A percentile compares a stretch with the other conserved stretches of the same genome.
phyloP scores from a whole-genome alignment of 2,329 filamentous ascomycete genomes.

The Apiospora aurea region DNA sequence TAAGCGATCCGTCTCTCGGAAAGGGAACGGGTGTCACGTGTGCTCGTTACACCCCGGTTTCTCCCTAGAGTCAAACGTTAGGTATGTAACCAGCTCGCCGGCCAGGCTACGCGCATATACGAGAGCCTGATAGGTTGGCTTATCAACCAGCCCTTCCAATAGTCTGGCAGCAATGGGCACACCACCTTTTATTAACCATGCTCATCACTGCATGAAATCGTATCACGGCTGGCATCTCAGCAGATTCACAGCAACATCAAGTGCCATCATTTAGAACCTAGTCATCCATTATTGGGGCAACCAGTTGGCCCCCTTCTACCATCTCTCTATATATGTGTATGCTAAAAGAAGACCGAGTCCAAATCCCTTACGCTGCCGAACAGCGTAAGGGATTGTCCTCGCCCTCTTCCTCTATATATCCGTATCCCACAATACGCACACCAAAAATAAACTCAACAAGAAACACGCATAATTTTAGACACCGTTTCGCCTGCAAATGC shows the following conservation, averaged over 20 bases:
- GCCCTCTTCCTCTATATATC: background rate
- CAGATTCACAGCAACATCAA: background rate
- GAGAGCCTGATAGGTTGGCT: background rate
- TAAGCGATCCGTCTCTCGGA: background rate
- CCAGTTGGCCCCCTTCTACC: background rate
- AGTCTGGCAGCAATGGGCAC: background rate
- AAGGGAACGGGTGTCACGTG: slow-evolving; percentile 12
- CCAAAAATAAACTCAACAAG: background rate
- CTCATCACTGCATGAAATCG: too few relatives aligned
- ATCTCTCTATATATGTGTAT: background rate
- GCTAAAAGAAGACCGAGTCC: background rate
- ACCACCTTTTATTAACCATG: too few relatives aligned
- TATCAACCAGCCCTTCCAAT: background rate
- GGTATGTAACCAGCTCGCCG: background rate
- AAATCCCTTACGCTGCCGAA: background rate
- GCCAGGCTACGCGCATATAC: background rate
- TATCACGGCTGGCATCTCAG: background rate
- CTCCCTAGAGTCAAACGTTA: background rate
- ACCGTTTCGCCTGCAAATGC: slow-evolving; percentile 22
- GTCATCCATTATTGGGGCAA: background rate
- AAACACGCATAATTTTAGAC: background rate
- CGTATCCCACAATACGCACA: background rate
- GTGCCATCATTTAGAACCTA: background rate
- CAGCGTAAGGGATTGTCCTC: background rate
- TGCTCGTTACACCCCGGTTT: background rate